phyloP scores from a whole-genome alignment of 2,329 filamentous ascomycete genomes.

The Cercospora sojina region DNA sequence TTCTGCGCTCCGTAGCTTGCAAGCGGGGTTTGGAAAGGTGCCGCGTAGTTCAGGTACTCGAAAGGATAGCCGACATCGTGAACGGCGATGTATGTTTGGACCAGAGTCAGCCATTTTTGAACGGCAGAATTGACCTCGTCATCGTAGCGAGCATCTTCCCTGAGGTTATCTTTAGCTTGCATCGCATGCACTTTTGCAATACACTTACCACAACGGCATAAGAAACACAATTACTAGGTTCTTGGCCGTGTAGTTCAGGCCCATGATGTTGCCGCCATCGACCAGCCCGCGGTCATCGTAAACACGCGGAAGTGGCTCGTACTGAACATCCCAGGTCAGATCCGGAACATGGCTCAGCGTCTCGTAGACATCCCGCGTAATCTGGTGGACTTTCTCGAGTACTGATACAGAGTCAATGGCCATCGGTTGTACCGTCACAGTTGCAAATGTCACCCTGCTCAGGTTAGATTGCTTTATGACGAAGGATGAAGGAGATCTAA shows the following conservation, averaged over 20 bases:
- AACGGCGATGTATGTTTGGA: constrained; percentile 13
- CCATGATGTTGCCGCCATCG: constrained; percentile 12
- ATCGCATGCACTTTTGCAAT: neutral
- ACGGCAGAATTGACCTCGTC: neutral
- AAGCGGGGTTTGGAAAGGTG: constrained; percentile 39
- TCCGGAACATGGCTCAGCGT: constrained; percentile 6
- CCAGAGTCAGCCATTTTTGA: constrained; percentile 5
- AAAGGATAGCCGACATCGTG: constrained; percentile 18
- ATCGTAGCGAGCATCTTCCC: constrained; percentile 11
- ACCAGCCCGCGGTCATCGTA: constrained; percentile 7
- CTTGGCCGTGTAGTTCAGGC: constrained; percentile 18
- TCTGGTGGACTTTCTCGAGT: constrained; percentile 6
- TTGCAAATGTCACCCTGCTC: constrained; percentile 10
- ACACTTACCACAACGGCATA: constrained; percentile 6
- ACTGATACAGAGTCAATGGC: neutral
- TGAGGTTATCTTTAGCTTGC: constrained; percentile 1
- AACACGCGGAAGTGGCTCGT: constrained; percentile 10
- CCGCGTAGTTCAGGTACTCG: constrained; percentile 41
- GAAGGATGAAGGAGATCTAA: neutral
- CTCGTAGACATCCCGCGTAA: constrained; percentile 6
- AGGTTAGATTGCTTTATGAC: neutral
- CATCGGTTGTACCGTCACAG: constrained; percentile 3
- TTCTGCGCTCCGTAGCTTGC: constrained; percentile 35
- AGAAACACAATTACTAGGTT: constrained; percentile 17
- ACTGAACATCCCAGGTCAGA: constrained; percentile 16